Conservation (phyloP, 345 rosid genomes). For the Eutrema yunnanense region DNA sequence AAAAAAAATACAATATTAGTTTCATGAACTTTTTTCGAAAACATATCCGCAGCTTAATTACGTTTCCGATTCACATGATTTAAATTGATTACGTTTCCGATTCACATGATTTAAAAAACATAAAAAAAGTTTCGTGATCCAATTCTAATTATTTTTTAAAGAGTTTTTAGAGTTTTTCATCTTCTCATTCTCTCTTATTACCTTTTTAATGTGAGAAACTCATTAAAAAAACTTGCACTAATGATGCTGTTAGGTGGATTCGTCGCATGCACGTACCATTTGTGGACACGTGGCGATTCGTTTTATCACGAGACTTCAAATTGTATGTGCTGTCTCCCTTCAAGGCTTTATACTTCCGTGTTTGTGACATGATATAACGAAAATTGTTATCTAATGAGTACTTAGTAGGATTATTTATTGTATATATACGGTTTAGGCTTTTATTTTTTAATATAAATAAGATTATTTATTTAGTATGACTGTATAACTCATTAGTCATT, state of each 20-base stretch:
- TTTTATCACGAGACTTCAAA: constrained; percentile 1
- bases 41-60: too few species aligned
- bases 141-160: too few species aligned
- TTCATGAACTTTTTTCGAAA: too few species aligned
- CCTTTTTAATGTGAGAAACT: too few species aligned
- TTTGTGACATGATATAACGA: constrained; percentile 6
- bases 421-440: neutral
- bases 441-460: neutral
- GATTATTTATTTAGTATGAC: neutral
- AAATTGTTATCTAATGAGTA: neutral
- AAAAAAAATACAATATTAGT: too few species aligned
- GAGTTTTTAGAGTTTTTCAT: too few species aligned
- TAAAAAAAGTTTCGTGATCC: too few species aligned
- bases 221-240: too few species aligned
- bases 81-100: too few species aligned
- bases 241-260: constrained; percentile 12
- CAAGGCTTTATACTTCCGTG: neutral
- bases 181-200: too few species aligned
- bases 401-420: neutral
- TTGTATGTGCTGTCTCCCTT: constrained; percentile 16
- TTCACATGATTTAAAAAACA: too few species aligned
- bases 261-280: constrained; percentile 18
- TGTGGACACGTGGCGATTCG: neutral
- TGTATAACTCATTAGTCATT: neutral
- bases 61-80: too few species aligned